Percentiles rank a stretch among this genome's conserved stretches.
Evolutionary conservation across 352 stramenopile genomes (phyloP).

Genomic region (Aphanomyces astaci): DNA sequence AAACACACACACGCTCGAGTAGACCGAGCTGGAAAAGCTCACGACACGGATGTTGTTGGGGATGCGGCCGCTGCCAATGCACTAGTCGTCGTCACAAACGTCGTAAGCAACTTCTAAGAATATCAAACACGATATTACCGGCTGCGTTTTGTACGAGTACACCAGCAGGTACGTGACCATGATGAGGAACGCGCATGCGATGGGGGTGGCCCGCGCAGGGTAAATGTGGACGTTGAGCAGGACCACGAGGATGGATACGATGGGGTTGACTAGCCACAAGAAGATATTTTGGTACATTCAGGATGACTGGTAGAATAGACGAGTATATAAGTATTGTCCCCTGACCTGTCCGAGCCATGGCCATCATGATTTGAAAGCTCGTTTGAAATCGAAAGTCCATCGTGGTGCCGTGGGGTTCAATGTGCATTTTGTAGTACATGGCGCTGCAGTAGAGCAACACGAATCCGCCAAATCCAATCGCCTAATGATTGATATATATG

Average conservation of each 20-base stretch:
- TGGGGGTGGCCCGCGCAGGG: neutral
- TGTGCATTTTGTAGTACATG: constrained; percentile 23
- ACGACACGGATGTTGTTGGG: constrained; percentile 23
- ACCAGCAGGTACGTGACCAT: constrained; percentile 1
- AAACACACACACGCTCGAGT: constrained; percentile 19
- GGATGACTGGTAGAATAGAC: neutral
- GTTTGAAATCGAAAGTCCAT: constrained; percentile 20
- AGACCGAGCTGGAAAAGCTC: constrained; percentile 21
- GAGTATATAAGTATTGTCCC: neutral
- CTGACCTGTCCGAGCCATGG: constrained; percentile 12
- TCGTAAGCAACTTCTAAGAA: neutral
- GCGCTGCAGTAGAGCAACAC: constrained; percentile 8
- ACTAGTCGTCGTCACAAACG: neutral
- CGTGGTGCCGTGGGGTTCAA: constrained; percentile 9
- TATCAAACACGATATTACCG: neutral
- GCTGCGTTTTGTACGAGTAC: constrained; percentile 18
- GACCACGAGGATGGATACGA: constrained; percentile 14
- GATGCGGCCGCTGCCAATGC: constrained; percentile 19
- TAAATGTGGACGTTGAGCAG: neutral
- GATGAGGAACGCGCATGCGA: constrained; percentile 10
- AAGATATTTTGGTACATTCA: no score
- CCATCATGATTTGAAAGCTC: constrained; percentile 21
- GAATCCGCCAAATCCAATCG: constrained; percentile 15
- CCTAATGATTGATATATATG: no score
- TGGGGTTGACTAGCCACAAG: constrained; percentile 16